Conservation (phyloP, 2,329 filamentous ascomycete species). For the Teratosphaeriaceae sp. region DNA sequence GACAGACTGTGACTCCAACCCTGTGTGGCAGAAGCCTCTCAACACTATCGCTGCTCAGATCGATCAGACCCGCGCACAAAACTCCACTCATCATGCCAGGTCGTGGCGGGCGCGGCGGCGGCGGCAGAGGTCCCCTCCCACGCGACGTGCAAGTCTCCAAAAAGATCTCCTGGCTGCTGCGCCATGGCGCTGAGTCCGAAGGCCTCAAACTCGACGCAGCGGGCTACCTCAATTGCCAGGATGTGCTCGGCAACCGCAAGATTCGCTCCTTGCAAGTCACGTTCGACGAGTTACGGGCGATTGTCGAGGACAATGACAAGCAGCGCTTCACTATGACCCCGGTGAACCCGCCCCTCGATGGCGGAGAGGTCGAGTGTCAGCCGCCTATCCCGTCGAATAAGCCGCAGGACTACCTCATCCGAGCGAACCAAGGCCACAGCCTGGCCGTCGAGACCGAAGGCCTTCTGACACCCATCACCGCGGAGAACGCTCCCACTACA, state of each 20-base stretch:
- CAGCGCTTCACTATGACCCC: constrained; percentile 79
- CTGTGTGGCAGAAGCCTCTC: no score
- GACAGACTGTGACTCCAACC: no score
- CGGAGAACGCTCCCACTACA: constrained; percentile 28
- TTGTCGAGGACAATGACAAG: constrained; percentile 75
- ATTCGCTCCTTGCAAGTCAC: constrained; percentile 66
- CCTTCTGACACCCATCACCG: constrained; percentile 62
- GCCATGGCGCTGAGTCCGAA: constrained; percentile 57
- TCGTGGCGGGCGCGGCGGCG: constrained; percentile 2
- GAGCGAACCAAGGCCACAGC: constrained; percentile 91
- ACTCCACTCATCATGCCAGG: background rate
- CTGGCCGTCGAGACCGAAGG: constrained; percentile 67
- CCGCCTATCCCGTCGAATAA: constrained; percentile 30
- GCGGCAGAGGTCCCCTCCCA: constrained; percentile 9
- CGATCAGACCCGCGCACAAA: no score
- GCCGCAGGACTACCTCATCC: constrained; percentile 71
- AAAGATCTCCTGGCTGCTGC: constrained; percentile 44
- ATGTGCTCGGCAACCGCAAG: constrained; percentile 52
- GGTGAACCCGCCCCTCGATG: constrained; percentile 21
- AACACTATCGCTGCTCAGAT: no score
- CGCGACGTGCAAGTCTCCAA: constrained; percentile 28
- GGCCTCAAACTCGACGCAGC: constrained; percentile 51
- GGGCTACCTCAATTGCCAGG: constrained; percentile 55
- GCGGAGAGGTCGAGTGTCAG: constrained; percentile 28
- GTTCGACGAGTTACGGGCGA: constrained; percentile 62